phyloP scores from a whole-genome alignment of 805 yeast genomes.

The Dipodascus geniculatus region DNA sequence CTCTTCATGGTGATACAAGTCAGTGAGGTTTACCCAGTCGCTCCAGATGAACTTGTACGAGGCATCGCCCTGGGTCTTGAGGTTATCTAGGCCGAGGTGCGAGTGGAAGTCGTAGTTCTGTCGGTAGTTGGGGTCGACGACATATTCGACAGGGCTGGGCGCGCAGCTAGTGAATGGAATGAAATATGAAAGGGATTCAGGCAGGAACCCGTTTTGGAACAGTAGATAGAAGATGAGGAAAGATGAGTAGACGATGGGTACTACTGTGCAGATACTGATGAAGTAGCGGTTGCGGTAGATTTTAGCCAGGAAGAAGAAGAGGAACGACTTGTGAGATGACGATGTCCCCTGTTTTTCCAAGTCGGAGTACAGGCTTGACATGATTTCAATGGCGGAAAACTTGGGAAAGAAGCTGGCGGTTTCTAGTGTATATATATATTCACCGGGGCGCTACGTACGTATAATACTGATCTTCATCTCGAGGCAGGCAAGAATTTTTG shows the following conservation, averaged over 20 bases:
- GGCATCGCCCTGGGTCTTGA: neutral
- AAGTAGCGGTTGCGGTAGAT: neutral
- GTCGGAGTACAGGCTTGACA: too few species aligned
- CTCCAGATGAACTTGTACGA: neutral
- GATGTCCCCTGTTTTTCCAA: neutral
- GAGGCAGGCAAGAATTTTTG: too few species aligned
- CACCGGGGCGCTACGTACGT: neutral
- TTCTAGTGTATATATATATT: neutral
- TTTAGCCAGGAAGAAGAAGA: neutral
- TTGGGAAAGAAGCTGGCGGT: neutral
- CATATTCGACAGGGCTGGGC: neutral
- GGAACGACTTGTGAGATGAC: neutral
- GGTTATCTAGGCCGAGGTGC: neutral
- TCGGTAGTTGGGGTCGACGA: neutral
- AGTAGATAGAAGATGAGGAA: neutral
- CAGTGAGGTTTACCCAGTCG: neutral
- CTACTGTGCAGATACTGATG: neutral
- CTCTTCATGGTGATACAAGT: neutral
- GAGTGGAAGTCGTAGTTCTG: neutral
- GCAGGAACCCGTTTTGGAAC: neutral
- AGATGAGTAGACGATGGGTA: neutral
- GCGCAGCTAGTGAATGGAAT: neutral
- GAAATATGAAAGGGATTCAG: neutral
- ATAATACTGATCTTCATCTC: too few species aligned
- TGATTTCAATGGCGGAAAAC: too few species aligned